Percentiles rank a stretch among this genome's conserved stretches.
phyloP scores from a whole-genome alignment of 2,329 filamentous ascomycete species.

The Magnaporthiopsis incrustans region DNA sequence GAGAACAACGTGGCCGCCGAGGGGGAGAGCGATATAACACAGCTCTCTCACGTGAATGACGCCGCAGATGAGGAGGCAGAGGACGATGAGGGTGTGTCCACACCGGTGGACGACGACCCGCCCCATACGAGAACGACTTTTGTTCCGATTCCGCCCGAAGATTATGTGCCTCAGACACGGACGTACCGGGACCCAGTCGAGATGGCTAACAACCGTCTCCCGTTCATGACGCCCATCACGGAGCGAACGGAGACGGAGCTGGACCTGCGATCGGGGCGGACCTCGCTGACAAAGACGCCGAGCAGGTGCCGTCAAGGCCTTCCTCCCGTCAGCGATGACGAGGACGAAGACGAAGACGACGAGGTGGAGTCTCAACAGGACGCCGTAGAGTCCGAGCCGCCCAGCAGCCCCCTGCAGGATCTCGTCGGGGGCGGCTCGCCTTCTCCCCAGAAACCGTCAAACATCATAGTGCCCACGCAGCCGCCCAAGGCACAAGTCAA shows the following conservation, averaged over 20 bases:
- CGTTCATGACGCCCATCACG: constrained; percentile 98
- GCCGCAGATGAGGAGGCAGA: constrained; percentile 14
- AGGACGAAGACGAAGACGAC: constrained; percentile 22
- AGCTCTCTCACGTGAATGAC: background rate
- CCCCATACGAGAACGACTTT: constrained; percentile 57
- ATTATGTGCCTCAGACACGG: constrained; percentile 71
- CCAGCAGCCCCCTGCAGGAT: constrained; percentile 53
- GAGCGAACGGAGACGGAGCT: constrained; percentile 73
- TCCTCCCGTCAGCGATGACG: constrained; percentile 16
- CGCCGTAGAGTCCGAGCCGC: constrained; percentile 12
- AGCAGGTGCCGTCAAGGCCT: constrained; percentile 34
- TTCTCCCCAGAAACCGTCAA: constrained; percentile 18
- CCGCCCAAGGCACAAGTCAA: constrained; percentile 15
- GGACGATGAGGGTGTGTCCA: constrained; percentile 24
- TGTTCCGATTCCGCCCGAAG: constrained; percentile 74
- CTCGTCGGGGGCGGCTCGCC: constrained; percentile 17
- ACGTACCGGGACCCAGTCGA: constrained; percentile 75
- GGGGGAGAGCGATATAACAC: constrained; percentile 17
- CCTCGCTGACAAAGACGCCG: constrained; percentile 59
- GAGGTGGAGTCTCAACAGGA: constrained; percentile 17
- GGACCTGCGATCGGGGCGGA: background rate
- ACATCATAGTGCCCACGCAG: background rate
- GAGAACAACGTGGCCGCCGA: constrained; percentile 20
- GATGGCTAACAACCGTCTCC: constrained; percentile 80
- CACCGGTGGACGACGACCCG: constrained; percentile 13